phyloP scores from a whole-genome alignment of 257 asterid species.

The Scutellaria baicalensis region DNA sequence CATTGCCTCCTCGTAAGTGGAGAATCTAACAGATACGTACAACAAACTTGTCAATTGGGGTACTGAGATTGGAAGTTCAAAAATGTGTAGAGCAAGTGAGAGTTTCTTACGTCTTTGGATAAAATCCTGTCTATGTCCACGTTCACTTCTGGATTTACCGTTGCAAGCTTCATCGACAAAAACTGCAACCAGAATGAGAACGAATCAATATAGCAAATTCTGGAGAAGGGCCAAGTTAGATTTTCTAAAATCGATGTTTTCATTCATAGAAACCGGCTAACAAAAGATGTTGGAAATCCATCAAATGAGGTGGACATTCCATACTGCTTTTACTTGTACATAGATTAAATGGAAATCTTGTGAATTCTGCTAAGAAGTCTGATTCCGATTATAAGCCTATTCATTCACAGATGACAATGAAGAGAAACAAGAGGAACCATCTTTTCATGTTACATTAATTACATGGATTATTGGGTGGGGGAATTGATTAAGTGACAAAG shows the following conservation, averaged over 20 bases:
- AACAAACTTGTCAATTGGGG: background rate
- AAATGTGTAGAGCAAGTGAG: background rate
- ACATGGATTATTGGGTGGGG: too few species aligned
- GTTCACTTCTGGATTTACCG: constrained; percentile 74
- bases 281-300: background rate
- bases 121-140: constrained; percentile 57
- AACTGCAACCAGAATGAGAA: constrained; percentile 43
- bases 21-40: constrained; percentile 42
- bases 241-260: background rate
- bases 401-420: background rate
- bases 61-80: background rate
- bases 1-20: constrained; percentile 46
- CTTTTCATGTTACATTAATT: background rate
- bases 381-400: background rate
- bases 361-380: background rate
- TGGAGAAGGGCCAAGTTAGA: background rate
- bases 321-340: background rate
- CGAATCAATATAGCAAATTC: background rate
- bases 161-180: constrained; percentile 85
- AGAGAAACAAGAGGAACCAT: background rate
- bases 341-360: background rate
- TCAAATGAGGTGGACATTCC: background rate
- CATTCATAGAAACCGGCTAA: background rate
- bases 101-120: constrained; percentile 62
- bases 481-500: too few species aligned